Evolutionary conservation across 805 yeast species (phyloP), one percentile per base, ranked within the genome.

Genomic region (Ogataea paraovalis): DNA sequence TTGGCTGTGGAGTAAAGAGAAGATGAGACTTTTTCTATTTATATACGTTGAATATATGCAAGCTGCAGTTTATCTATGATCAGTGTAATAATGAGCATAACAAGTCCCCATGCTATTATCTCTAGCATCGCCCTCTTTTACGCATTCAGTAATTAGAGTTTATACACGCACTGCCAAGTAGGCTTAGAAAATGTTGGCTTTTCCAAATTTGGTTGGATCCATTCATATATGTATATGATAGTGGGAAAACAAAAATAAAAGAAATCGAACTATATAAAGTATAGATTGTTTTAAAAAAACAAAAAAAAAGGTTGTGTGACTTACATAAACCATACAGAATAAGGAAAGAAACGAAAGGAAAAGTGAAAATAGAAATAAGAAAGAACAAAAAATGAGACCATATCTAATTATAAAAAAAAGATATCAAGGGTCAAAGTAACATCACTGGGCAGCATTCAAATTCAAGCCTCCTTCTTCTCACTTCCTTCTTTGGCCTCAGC

Each of bases 401-500:
- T n/a, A n/a, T n/a, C n/a, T n/a, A n/a, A n/a, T n/a, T n/a, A 22
- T 8, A 19, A 27, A 25, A 13, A 27, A 16, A 32, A 40, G 12
- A 30, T 30, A 10, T 10, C 12, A 9, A 30, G 13, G 16, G 16
- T 14, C 34, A 30, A 30, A 7, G 12, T 30, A 14, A 10, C 34
- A 30, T 14, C 16, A 10, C 34, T 12, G 13, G 34, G n/a, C 13
- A 30, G 27, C 34, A 39, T 3, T n/a, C n/a, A 25, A 12, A 13
- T 4, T 5, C 27, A 13, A 22, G 33, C 22, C 33, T 41, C 33
- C 30, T 40, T 30, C 34, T 30, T 30, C 12, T 30, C 34, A 30
- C 16, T 30, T 12, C 34, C 34, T 23, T 50, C 39, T 25, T 45
- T 42, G 14, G 42, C 44, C 28, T 46, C 52, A 28, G 53, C 32